Percentiles rank a stretch among this genome's conserved stretches.
phyloP scores from a whole-genome alignment of 768 basidiomycete genomes.

The Cystobasidiopsis lactophilus region DNA sequence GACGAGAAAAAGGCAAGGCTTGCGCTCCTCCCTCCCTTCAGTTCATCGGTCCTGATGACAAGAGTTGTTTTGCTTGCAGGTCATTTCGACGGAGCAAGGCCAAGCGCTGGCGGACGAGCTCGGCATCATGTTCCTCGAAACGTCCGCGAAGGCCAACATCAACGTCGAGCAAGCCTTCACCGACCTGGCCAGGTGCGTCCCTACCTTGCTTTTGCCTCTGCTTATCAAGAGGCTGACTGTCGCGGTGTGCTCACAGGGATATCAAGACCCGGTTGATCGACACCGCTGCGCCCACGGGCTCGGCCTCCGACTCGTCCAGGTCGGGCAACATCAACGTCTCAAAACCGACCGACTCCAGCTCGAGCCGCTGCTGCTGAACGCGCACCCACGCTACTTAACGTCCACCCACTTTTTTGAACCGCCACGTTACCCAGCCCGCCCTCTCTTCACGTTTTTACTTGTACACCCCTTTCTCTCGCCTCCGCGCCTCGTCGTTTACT shows the following conservation, averaged over 20 bases:
- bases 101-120: constrained; percentile 77
- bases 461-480: background rate
- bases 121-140: constrained; percentile 93
- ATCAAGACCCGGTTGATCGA: constrained; percentile 96
- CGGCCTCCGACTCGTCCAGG: constrained; percentile 8
- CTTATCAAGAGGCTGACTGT: background rate
- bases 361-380: constrained; percentile 16
- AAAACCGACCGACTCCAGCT: constrained; percentile 1
- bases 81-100: constrained; percentile 76
- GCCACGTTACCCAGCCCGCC: background rate
- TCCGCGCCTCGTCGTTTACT: no score
- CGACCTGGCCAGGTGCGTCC: constrained; percentile 64
- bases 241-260: constrained; percentile 51
- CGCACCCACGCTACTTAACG: no score
- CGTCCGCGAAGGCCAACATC: constrained; percentile 87
- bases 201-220: background rate
- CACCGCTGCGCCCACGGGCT: constrained; percentile 30
- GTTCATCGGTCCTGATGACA: background rate
- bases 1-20: constrained; percentile 48
- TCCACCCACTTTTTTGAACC: no score
- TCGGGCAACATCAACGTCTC: constrained; percentile 18
- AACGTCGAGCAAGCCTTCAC: constrained; percentile 99
- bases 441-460: background rate
- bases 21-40: background rate
- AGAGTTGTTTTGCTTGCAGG: constrained; percentile 18